phyloP scores from a whole-genome alignment of 805 yeast species.

The Nematodospora valgi region DNA sequence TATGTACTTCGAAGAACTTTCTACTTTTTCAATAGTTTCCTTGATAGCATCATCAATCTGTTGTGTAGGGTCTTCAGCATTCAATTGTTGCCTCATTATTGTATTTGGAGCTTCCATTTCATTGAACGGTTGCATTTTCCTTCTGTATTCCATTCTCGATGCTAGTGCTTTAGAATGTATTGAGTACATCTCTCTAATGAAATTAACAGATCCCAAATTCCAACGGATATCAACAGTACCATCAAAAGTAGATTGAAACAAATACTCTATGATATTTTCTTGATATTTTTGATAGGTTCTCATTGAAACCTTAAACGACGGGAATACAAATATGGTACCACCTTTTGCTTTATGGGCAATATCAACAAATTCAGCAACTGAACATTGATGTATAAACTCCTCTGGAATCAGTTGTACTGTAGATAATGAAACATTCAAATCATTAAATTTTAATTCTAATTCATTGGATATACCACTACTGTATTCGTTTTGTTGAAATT shows the following conservation, averaged over 20 bases:
- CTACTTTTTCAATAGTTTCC: conserved; percentile 35
- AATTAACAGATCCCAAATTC: conserved; percentile 90
- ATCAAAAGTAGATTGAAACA: conserved; percentile 71
- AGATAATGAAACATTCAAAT: conserved; percentile 67
- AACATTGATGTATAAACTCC: conserved; percentile 41
- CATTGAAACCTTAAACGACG: conserved; percentile 74
- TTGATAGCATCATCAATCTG: conserved; percentile 36
- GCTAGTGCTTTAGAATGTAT: conserved; percentile 73
- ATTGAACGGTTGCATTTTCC: conserved; percentile 9
- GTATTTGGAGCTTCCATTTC: conserved; percentile 12
- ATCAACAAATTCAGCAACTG: conserved; percentile 53
- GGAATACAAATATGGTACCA: conserved; percentile 77
- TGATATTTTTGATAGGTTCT: conserved; percentile 59
- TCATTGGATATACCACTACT: conserved; percentile 49
- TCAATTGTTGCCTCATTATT: conserved; percentile 11
- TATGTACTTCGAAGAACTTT: conserved; percentile 39
- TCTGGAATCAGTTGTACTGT: conserved; percentile 51
- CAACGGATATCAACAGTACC: conserved; percentile 90
- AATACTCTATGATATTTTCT: conserved; percentile 58
- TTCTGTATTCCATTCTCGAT: conserved; percentile 46
- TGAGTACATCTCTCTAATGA: conserved; percentile 89
- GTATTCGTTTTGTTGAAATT: conserved; percentile 48
- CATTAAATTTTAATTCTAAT: conserved; percentile 57
- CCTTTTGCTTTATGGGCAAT: conserved; percentile 64
- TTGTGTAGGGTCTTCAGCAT: conserved; percentile 18